Evolutionary conservation across 495 filamentous ascomycete species (phyloP).

Genomic region (Penicillium salamii): DNA sequence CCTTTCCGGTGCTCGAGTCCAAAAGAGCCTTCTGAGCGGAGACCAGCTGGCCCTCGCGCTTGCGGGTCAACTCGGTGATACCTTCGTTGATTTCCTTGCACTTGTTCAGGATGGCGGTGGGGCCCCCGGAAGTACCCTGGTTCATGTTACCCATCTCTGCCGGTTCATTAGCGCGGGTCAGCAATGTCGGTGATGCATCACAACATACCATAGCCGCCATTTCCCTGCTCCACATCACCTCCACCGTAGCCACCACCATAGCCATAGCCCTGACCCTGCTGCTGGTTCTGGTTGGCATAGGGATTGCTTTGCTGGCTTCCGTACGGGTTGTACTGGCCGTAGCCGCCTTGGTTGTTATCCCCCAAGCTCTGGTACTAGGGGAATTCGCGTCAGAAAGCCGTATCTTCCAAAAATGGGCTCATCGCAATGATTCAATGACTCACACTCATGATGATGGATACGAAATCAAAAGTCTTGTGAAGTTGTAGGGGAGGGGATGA

Average conservation of each 20-base stretch:
- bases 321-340: constrained; percentile 65
- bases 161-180: constrained; percentile 23
- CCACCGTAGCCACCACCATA: constrained; percentile 39
- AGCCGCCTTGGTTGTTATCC: constrained; percentile 40
- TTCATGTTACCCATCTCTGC: constrained; percentile 67
- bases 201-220: constrained; percentile 41
- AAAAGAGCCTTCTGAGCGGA: constrained; percentile 42
- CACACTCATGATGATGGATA: constrained; percentile 35
- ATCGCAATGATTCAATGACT: constrained; percentile 14
- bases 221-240: constrained; percentile 41
- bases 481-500: constrained; percentile 11
- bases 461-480: neutral
- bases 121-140: constrained; percentile 45
- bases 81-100: constrained; percentile 72
- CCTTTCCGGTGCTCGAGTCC: constrained; percentile 44
- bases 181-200: neutral
- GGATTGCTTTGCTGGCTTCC: constrained; percentile 45
- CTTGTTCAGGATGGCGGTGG: constrained; percentile 78
- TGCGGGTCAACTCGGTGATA: constrained; percentile 48
- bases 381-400: neutral
- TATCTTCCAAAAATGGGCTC: neutral
- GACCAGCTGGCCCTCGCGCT: constrained; percentile 37
- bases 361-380: constrained; percentile 34
- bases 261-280: constrained; percentile 39
- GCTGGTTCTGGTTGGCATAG: constrained; percentile 26